Conservation (phyloP, 495 filamentous ascomycete species). For the Aspergillus saccharolyticus region DNA sequence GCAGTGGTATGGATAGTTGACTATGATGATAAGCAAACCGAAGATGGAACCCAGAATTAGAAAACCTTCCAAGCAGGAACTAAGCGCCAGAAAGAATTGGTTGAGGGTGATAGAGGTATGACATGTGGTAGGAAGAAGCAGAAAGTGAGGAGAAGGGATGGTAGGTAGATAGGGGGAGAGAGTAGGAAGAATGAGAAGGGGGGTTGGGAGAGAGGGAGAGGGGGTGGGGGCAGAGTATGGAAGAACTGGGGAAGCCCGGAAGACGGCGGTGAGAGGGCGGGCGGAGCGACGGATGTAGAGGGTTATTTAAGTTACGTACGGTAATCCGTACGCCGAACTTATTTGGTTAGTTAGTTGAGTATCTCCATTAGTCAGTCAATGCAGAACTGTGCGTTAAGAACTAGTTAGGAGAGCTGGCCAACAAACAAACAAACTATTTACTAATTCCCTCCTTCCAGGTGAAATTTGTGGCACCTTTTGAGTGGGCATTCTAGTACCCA, state of each 20-base stretch:
- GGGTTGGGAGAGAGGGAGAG: not conserved
- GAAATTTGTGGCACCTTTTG: no score
- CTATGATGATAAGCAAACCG: not conserved
- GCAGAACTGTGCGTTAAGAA: no score
- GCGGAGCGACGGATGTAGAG: constrained; percentile 20
- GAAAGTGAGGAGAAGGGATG: not conserved
- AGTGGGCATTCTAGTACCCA: no score
- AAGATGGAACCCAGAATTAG: not conserved
- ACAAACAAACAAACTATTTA: no score
- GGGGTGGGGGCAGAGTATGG: constrained; percentile 3
- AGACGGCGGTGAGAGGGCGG: constrained; percentile 1
- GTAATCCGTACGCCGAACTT: no score
- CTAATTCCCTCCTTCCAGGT: no score
- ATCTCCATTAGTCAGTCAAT: no score
- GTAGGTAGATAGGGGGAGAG: not conserved
- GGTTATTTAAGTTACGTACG: no score
- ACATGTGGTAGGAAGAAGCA: not conserved
- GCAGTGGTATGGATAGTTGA: not conserved
- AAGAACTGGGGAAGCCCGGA: not conserved
- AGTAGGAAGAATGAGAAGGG: not conserved
- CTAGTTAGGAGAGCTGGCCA: no score
- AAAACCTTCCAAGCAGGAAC: not conserved
- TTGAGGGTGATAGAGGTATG: not conserved
- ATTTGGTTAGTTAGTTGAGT: no score
- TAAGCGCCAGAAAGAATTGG: not conserved